phyloP scores from a whole-genome alignment of 1,284 basidiomycete genomes.

The Trichosporon inkin region DNA sequence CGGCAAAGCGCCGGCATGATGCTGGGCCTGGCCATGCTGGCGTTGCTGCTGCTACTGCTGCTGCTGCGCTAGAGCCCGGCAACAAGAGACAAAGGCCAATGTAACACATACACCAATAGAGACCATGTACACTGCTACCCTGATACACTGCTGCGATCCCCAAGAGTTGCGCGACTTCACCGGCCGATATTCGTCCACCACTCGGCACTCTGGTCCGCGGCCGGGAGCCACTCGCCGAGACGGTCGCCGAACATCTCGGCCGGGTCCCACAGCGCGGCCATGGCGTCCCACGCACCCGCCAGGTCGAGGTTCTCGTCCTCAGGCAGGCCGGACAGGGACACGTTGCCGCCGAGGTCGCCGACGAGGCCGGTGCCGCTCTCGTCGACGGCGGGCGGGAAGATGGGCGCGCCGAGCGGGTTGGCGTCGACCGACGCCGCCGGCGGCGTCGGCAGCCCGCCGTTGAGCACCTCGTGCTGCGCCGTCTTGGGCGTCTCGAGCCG shows the following conservation, averaged over 20 bases:
- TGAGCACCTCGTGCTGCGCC: not conserved
- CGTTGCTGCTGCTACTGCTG: not conserved
- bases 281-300: conserved; percentile 31
- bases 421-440: not conserved
- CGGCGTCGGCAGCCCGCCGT: not conserved
- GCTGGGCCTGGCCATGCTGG: not conserved
- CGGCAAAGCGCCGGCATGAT: not conserved
- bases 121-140: not conserved
- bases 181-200: conserved; percentile 5
- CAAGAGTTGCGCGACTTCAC: not conserved
- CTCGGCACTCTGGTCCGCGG: not conserved
- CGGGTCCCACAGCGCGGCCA: conserved; percentile 36
- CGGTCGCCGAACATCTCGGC: conserved; percentile 30
- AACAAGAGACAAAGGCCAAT: not conserved
- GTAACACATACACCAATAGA: not conserved
- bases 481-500: not conserved
- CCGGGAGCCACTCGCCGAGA: conserved; percentile 11
- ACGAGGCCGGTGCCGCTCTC: not conserved
- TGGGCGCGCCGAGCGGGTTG: not conserved
- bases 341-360: not conserved
- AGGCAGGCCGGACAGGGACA: not conserved
- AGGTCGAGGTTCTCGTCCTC: conserved; percentile 14
- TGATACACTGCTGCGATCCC: not conserved
- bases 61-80: not conserved
- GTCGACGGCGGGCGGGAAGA: not conserved